Evolutionary conservation across 2,329 filamentous ascomycete genomes (phyloP).

Genomic region (Colletotrichum salicis): DNA sequence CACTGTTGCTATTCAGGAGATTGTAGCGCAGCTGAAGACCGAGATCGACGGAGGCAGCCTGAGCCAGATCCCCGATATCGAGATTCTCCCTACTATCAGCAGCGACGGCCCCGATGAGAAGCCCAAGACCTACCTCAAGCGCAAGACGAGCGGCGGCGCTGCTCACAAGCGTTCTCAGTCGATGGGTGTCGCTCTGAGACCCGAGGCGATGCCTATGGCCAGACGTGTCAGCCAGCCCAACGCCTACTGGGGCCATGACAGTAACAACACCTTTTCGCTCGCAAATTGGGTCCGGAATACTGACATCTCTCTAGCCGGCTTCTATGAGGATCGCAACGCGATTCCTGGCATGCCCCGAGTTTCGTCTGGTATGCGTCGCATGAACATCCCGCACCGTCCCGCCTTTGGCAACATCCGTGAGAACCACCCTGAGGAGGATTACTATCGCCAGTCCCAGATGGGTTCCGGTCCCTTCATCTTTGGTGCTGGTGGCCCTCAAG

Average conservation of each 20-base stretch:
- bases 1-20: slow-evolving; percentile 57
- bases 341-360: slow-evolving; percentile 35
- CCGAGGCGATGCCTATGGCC: slow-evolving; percentile 39
- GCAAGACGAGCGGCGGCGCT: slow-evolving; percentile 38
- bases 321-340: slow-evolving; percentile 39
- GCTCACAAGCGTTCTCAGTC: slow-evolving; percentile 50
- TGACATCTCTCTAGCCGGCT: slow-evolving; percentile 34
- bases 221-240: slow-evolving; percentile 43
- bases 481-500: slow-evolving; percentile 29
- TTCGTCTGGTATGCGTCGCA: slow-evolving; percentile 37
- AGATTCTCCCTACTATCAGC: slow-evolving; percentile 67
- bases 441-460: slow-evolving; percentile 38
- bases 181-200: slow-evolving; percentile 42
- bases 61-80: slow-evolving; percentile 65
- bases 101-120: slow-evolving; percentile 45
- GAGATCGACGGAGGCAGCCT: slow-evolving; percentile 57
- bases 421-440: slow-evolving; percentile 43
- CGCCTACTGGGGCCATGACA: slow-evolving; percentile 35
- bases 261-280: slow-evolving; percentile 35
- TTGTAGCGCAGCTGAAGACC: slow-evolving; percentile 57
- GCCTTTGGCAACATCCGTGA: slow-evolving; percentile 48
- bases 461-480: slow-evolving; percentile 35
- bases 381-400: slow-evolving; percentile 34
- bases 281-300: slow-evolving; percentile 44
- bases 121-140: slow-evolving; percentile 41